Evolutionary conservation across 2,329 filamentous ascomycete species (phyloP).

Genomic region (Ascochyta clinopodiicola): DNA sequence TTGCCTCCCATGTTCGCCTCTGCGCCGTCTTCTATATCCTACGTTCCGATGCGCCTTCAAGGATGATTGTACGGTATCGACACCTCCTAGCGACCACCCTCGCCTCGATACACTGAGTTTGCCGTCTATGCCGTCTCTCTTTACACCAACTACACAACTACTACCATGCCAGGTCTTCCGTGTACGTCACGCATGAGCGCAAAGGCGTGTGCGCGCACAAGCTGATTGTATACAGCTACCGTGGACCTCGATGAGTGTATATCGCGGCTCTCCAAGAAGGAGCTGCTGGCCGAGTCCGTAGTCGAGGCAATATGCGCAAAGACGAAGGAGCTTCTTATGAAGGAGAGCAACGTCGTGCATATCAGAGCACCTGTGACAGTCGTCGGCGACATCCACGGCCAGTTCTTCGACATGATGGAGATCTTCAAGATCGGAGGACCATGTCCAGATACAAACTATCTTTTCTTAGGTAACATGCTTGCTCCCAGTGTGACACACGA

Average conservation of each 20-base stretch:
- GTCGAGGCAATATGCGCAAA: constrained; percentile 99
- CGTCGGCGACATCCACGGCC: constrained; percentile 97
- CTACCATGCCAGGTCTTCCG: constrained; percentile 58
- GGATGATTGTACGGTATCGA: constrained; percentile 51
- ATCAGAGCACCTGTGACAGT: constrained; percentile 95
- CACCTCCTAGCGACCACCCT: constrained; percentile 46
- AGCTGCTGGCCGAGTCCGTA: constrained; percentile 94
- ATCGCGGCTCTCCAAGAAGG: constrained; percentile 93
- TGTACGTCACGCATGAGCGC: constrained; percentile 47
- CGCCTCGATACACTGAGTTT: constrained; percentile 44
- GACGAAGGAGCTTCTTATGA: constrained; percentile 98
- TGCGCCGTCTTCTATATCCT: constrained; percentile 25
- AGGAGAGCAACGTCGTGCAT: constrained; percentile 99
- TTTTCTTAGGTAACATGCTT: constrained; percentile 78
- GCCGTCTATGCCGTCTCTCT: constrained; percentile 36
- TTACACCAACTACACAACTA: constrained; percentile 24
- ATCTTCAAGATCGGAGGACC: constrained; percentile 98
- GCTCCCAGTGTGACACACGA: constrained; percentile 25
- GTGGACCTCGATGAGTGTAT: constrained; percentile 99
- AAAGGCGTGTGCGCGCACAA: constrained; percentile 3
- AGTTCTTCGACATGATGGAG: constrained; percentile 99
- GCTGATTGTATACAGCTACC: constrained; percentile 67
- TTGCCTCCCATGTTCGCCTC: constrained; percentile 22
- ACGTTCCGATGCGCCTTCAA: constrained; percentile 41
- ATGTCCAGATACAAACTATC: constrained; percentile 97